Evolutionary conservation across 768 basidiomycete species (phyloP), one percentile per base, ranked within the genome.

Genomic region (Termitomyces sp.): DNA sequence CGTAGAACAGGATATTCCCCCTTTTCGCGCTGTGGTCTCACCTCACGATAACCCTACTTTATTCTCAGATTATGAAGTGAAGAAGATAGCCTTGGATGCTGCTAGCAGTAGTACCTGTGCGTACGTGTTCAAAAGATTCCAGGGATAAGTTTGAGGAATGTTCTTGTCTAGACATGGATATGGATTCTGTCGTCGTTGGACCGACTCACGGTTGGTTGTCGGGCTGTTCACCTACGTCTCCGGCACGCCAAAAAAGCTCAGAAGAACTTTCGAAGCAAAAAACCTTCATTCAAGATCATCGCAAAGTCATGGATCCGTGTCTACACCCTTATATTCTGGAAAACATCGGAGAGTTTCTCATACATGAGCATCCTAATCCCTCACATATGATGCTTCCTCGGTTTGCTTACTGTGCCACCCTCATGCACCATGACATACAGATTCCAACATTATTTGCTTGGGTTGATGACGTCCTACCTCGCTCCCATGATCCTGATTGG

Each of bases 401-500:
- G 2, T 79, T 81, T 53, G 72, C 77, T 10, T 67, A 69, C 19
- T 77, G 73, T 51, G 59, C 70, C 1, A 76, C 80, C 1, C 2
- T 57, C 3, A 57, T 81, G 35, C 78, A 82, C 52, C 69, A 73
- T 45, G 77, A 82, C 51, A 76, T 81, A 35, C 75, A 74, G 43
- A 67, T 71, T 0, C 69, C 74, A 1, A 66, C 70, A 4, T 66
- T 71, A 0, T 71, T 69, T 22, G 68, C 65, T 24, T 80, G 75
- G 75, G 50, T 68, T 0, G 70, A 65, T 2, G 70, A 71, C 10
- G 52, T 67, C 3, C 55, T 63, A 3, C 59, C 68, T 4, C 65
- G 65, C 3, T 62, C 60, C 1, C 73, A 82, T 60, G 80, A 85
- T 63, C 74, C 80, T 15, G 72, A 71, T 0, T 88, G 85, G 84